Evolutionary conservation across 1,139 yeast genomes (phyloP).

Genomic region (Geotrichum aggregatum): DNA sequence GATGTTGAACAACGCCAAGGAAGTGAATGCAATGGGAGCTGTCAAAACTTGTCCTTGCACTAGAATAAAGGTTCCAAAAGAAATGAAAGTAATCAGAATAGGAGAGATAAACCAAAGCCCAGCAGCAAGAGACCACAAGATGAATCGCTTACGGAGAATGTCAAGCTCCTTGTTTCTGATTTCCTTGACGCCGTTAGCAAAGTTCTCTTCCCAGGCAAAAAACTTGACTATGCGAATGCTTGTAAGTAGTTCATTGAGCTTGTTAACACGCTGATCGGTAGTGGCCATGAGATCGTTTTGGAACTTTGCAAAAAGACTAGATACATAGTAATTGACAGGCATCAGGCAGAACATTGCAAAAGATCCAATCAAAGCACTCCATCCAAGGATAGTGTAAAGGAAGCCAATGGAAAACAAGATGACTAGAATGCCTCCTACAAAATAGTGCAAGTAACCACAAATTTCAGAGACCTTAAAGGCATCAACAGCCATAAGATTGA

Average conservation of each 20-base stretch:
- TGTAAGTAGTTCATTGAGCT: constrained; percentile 88
- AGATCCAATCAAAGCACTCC: constrained; percentile 87
- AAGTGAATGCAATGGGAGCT: constrained; percentile 88
- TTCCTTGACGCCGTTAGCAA: constrained; percentile 64
- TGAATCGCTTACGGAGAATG: constrained; percentile 55
- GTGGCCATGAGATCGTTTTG: constrained; percentile 74
- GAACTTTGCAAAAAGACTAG: constrained; percentile 56
- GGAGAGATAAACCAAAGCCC: constrained; percentile 81
- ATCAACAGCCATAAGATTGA: constrained; percentile 93
- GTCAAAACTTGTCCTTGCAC: constrained; percentile 67
- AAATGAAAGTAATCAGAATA: constrained; percentile 67
- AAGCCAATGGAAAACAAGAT: constrained; percentile 61
- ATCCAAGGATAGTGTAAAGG: constrained; percentile 70
- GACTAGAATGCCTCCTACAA: constrained; percentile 70
- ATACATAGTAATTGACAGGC: constrained; percentile 70
- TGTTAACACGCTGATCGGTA: constrained; percentile 88
- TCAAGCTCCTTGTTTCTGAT: constrained; percentile 70
- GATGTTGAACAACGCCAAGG: constrained; percentile 77
- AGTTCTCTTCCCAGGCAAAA: constrained; percentile 93
- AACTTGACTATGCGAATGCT: constrained; percentile 90
- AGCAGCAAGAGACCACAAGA: constrained; percentile 63
- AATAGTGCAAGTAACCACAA: constrained; percentile 81
- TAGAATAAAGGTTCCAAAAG: constrained; percentile 76
- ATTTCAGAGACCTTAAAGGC: constrained; percentile 84
- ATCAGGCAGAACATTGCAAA: constrained; percentile 57